These are phyloP conservation scores for Cladosporium sp. DNA, from an alignment of 2,329 filamentous ascomycete genomes.

Conservation along the genomic window DNA sequence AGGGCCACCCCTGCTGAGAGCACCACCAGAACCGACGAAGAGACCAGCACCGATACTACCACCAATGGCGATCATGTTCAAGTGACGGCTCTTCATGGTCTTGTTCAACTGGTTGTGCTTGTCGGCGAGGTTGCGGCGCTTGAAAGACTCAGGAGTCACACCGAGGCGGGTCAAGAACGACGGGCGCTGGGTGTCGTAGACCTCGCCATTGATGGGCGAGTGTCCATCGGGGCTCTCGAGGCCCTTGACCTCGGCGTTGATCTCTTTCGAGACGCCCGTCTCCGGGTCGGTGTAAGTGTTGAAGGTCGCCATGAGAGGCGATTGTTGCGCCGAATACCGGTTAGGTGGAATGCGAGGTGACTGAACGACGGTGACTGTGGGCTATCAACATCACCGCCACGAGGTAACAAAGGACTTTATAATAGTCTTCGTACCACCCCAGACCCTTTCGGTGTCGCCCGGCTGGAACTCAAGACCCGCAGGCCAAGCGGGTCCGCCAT, in stretches of 20 bases:
- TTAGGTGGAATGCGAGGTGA: neutral
- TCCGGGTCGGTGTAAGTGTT: slow-evolving; percentile 33
- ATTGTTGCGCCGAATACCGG: slow-evolving; percentile 4
- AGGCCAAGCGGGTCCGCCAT: slow-evolving; percentile 5
- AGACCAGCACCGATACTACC: slow-evolving; percentile 49
- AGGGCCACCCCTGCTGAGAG: slow-evolving; percentile 46
- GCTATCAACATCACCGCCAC: neutral
- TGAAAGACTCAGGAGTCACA: slow-evolving; percentile 28
- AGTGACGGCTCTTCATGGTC: slow-evolving; percentile 27
- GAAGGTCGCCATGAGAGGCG: slow-evolving; percentile 11
- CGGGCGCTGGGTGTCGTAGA: slow-evolving; percentile 14
- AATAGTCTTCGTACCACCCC: neutral
- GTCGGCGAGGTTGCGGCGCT: slow-evolving; percentile 25
- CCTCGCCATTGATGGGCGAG: slow-evolving; percentile 9
- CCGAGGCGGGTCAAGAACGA: slow-evolving; percentile 27
- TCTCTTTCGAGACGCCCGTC: slow-evolving; percentile 60
- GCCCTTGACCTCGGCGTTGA: slow-evolving; percentile 5
- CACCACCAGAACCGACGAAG: slow-evolving; percentile 49
- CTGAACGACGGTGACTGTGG: neutral
- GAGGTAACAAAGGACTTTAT: slow-evolving; percentile 12
- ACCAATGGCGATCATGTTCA: slow-evolving; percentile 33
- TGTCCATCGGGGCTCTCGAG: slow-evolving; percentile 5
- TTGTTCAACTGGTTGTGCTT: slow-evolving; percentile 31
- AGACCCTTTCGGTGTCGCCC: slow-evolving; percentile 9
- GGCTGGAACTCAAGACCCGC: slow-evolving; percentile 10